Base-by-base conservation (phyloP, 345 rosid genomes). In the Noccaea caerulescens region DNA sequence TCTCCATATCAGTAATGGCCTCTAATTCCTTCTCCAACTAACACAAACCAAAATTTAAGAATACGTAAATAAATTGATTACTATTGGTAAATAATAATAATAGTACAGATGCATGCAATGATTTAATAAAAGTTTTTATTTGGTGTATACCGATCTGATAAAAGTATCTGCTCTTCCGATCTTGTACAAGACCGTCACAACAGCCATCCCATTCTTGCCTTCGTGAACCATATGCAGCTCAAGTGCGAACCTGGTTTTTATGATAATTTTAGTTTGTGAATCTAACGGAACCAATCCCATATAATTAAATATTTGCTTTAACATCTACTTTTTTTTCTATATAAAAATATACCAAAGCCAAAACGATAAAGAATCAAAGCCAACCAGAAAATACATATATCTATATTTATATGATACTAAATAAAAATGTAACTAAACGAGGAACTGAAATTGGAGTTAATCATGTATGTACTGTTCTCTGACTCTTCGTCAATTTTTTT, bases 221-320 rank as follows among this genome's bases (percentile, higher is more conserved):
- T 87, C 80, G 32, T 93, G 98, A 62, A 93, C 93, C 96, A 93
- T 59, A 58, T 93, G 98, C 20, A 68, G 67, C 82, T 93, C 98
- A 16, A 87, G 52, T 71, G 70, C 96, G 54, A 71, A 83, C 65
- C 97, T 89, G 36, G 8, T 42, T 39, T 66, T 14, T 36, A 12
- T 38, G 9, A 37, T 2, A 58, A 2, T 27, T 27, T 27, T 27
- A 27, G 30, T 27, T 27, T 27, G 30, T 27, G 4, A 27, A 27
- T 27, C 30, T 27, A 27, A 27, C 30, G 30, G 30, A 27, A 27
- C 30, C 27, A 25, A 25, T 25, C 27, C 27, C 27, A 25, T 25
- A 25, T 25, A 25, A 25, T 25, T 25, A 25, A 25, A 25, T 25
- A 16, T 16, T 25, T 25, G 27, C 27, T 25, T 25, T 25, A 25